phyloP scores from a whole-genome alignment of 1,284 basidiomycete species.

The Pascua guehoae region DNA sequence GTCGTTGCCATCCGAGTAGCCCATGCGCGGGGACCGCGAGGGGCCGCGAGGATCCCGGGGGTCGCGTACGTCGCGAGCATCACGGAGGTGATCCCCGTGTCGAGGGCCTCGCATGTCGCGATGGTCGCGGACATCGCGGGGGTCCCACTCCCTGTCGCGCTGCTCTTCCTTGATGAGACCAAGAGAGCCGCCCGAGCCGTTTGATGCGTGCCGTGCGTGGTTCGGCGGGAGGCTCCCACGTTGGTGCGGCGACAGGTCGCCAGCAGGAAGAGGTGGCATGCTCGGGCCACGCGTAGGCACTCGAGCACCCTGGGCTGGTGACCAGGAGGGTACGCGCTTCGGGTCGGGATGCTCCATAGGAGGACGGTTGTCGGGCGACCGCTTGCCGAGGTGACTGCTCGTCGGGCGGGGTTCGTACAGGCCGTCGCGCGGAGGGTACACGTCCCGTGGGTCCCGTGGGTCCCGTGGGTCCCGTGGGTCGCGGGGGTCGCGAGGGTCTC shows the following conservation, averaged over 20 bases:
- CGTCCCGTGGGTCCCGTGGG: constrained; percentile 2
- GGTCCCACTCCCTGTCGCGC: constrained; percentile 1
- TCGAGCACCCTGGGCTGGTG: constrained; percentile 2
- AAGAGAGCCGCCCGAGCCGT: constrained; percentile 1
- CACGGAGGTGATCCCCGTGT: background rate
- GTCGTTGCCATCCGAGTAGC: constrained; percentile 1
- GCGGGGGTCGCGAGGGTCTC: constrained; percentile 5
- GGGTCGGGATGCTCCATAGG: background rate
- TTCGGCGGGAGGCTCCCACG: background rate
- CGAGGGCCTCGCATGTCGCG: background rate
- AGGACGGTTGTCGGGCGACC: constrained; percentile 11
- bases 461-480: constrained; percentile 5
- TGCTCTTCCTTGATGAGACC: background rate
- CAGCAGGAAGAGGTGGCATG: background rate
- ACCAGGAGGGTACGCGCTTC: constrained; percentile 18
- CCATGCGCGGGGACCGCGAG: constrained; percentile 6
- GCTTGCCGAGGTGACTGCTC: constrained; percentile 13
- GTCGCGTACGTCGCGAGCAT: background rate
- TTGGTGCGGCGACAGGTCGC: too few species aligned
- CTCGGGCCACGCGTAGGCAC: background rate
- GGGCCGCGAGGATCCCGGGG: background rate
- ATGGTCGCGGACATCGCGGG: background rate
- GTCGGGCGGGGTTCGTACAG: background rate
- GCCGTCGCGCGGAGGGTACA: background rate
- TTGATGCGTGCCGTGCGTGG: constrained; percentile 5